Evolutionary conservation across 768 basidiomycete genomes (phyloP), one percentile per base, ranked within the genome.

Genomic region (Lactifluus volemus): DNA sequence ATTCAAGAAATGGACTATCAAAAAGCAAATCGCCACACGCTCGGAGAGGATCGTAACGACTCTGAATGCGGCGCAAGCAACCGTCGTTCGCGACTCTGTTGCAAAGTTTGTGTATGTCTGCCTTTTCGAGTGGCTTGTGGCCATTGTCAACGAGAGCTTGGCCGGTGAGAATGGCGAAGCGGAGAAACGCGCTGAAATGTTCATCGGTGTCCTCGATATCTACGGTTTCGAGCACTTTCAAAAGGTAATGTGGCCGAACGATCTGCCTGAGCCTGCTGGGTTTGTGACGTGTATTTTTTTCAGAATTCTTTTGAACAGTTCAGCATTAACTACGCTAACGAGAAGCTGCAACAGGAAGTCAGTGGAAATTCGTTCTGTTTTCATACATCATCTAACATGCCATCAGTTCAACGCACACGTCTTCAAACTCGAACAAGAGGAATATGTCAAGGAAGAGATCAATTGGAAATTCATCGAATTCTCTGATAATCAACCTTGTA

Each of bases 401-500:
- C 17, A 11, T 7, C 65, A 97, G 91, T 99, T 99, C 78, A 98
- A 98, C 68, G 97, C 96, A 1, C 97, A 99, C 71, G 97, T 99
- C 52, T 94, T 93, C 83, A 95, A 98, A 79, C 84, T 99, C 45
- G 97, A 99, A 71, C 97, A 99, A 77, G 97, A 98, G 72, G 97
- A 99, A 75, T 99, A 99, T 70, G 85, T 98, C 54, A 92, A 96
- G 65, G 97, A 99, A 71, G 81, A 97, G 73, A 99, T 99, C 71
- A 93, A 97, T 72, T 99, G 97, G 97, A 98, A 91, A 9, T 98
- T 98, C 75, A 99, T 99, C 72, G 96, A 98, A 69, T 99, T 97
- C 73, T 92, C 92, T 10, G 97, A 99, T 74, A 99, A 99, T 70
- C 97, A 98, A 70, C 93, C 93, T 47, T 98, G 96, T 73, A 99